Evolutionary conservation across 306 rosid genomes (phyloP), one percentile per base, ranked within the genome.

Genomic region (Carpinus fangiana): DNA sequence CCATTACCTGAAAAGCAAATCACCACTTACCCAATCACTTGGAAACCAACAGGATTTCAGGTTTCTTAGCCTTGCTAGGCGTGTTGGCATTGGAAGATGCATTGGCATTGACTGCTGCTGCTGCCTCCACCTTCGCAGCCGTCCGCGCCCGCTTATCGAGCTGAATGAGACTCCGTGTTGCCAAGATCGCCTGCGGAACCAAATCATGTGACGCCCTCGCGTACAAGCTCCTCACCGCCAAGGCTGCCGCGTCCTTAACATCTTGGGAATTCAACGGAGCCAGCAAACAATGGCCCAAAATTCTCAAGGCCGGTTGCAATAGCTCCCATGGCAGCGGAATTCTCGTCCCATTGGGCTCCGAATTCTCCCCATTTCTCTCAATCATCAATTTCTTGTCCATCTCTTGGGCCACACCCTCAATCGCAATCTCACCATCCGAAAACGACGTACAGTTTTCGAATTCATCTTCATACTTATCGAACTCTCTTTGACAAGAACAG

Each of bases 311-410:
- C 2, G 98, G 99, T 79, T 95, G 99, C 70, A 95, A 75, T 79
- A 95, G 88, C 93, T 91, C 99, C 99, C 99, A 95, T 0, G 99
- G 97, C 8, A 95, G 73, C 5, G 96, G 99, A 87, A 95, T 91
- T 75, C 90, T 87, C 7, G 75, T 84, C 41, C 91, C 97, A 48
- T 88, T 88, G 0, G 87, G 23, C 43, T 52, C 86, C 12, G 52
- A 57, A 53, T 78, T 76, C 26, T 72, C 62, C 41, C 34, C 74
- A 18, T 60, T 52, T 26, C 48, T 86, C 69, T 82, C 90, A 82
- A 93, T 86, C 50, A 80, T 76, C 80, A 91, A 2, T 12, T 84
- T 82, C 12, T 84, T 82, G 8, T 70, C 85, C 84, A 92, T 81
- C 23, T 79, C 86, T 56, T 82, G 88, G 0, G 38, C 84, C 11